Evolutionary conservation across 768 basidiomycete species (phyloP).

Genomic region (Rhodotorula toruloides): DNA sequence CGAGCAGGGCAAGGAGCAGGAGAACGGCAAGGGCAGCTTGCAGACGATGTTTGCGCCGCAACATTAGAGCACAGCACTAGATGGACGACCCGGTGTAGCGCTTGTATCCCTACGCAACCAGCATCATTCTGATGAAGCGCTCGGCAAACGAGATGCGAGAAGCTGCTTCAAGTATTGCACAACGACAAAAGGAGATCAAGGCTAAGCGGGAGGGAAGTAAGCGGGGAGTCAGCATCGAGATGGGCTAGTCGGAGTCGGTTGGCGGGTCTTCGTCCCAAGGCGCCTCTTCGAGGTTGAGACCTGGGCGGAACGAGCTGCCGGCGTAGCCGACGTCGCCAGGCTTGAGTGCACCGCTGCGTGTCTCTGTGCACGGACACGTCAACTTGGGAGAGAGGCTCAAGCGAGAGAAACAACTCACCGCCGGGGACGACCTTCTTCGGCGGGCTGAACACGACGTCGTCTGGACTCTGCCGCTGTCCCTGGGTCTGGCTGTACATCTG

Average conservation of each 20-base stretch:
- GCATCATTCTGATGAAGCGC: neutral
- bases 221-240: neutral
- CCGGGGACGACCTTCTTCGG: slow-evolving; percentile 5
- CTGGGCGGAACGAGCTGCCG: neutral
- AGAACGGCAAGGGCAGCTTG: slow-evolving; percentile 26
- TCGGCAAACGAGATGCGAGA: neutral
- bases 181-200: slow-evolving; percentile 4
- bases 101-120: neutral
- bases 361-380: neutral
- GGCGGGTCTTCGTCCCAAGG: neutral
- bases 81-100: neutral
- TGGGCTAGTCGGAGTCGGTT: neutral
- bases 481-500: neutral
- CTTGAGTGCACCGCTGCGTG: neutral
- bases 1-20: neutral
- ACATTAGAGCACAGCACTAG: neutral
- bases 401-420: neutral
- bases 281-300: neutral
- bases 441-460: neutral
- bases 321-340: slow-evolving; percentile 9
- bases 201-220: neutral
- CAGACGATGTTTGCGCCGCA: slow-evolving; percentile 36
- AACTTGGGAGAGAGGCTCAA: neutral
- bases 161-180: neutral
- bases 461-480: neutral